Percentiles rank a stretch among this genome's conserved stretches.
Conservation (phyloP, 2,329 filamentous ascomycete species). For the Sclerotinia glacialis region DNA sequence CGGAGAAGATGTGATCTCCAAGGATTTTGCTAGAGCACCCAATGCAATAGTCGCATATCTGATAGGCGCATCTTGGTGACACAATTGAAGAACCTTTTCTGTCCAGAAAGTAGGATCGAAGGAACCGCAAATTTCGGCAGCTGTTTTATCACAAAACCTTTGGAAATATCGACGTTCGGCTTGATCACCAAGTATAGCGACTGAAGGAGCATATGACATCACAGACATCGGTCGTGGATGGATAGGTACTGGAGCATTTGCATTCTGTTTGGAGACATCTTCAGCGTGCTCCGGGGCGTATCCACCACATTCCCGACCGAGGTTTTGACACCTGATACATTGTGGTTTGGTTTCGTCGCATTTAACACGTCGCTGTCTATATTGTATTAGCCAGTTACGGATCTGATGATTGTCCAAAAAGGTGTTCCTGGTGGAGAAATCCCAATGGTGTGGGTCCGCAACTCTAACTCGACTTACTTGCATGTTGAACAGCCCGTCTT, state of each 20-base stretch:
- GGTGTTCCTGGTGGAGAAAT: constrained; percentile 13
- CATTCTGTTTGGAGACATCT: constrained; percentile 31
- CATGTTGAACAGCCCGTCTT: constrained; percentile 40
- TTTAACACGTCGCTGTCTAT: constrained; percentile 39
- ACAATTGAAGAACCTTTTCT: constrained; percentile 38
- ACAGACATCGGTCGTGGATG: constrained; percentile 38
- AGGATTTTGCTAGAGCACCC: constrained; percentile 36
- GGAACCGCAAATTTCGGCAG: constrained; percentile 35
- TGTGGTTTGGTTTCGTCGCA: constrained; percentile 40
- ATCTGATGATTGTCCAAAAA: constrained; percentile 12
- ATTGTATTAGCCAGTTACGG: constrained; percentile 25
- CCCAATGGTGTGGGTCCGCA: constrained; percentile 9
- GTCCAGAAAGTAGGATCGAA: constrained; percentile 39
- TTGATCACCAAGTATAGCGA: constrained; percentile 34
- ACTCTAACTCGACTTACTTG: constrained; percentile 34
- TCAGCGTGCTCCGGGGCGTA: constrained; percentile 36
- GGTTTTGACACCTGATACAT: constrained; percentile 39
- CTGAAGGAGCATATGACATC: constrained; percentile 35
- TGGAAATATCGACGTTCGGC: constrained; percentile 39
- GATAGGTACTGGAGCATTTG: constrained; percentile 33
- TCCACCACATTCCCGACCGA: constrained; percentile 39
- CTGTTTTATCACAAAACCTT: constrained; percentile 39
- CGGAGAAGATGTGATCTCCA: constrained; percentile 37
- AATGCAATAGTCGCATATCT: constrained; percentile 37
- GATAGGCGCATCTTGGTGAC: constrained; percentile 37